Evolutionary conservation across 305 asterid genomes (phyloP), one percentile per base, ranked within the genome.

Genomic region (Solanum chacoense): DNA sequence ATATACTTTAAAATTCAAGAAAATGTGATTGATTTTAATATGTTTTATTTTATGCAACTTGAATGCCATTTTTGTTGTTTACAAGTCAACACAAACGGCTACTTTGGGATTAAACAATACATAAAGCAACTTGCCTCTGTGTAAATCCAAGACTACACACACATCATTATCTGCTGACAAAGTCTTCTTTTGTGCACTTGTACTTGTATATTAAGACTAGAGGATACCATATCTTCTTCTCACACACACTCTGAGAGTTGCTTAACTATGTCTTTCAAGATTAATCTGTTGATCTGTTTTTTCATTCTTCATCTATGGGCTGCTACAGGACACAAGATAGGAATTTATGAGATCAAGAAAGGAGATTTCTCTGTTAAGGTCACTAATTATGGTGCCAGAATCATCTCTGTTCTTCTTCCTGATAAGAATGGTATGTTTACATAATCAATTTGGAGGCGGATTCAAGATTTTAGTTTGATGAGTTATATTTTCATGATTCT

Each of bases 361-460:
- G 93, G 90, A 73, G 91, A 93, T 86, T 92, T 93, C 87, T 71
- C 88, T 28, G 16, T 93, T 35, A 93, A 88, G 84, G 85, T 93
- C 14, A 92, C 94, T 20, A 91, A 93, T 88, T 93, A 74, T 87
- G 94, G 94, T 72, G 94, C 95, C 38, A 90, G 92, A 85, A 71
- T 93, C 72, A 86, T 92, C 31, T 93, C 94, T 42, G 88, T 89
- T 29, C 37, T 91, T 69, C 93, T 92, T 55, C 94, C 94, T 32
- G 95, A 93, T 87, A 90, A 89, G 55, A 65, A 91, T 12, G 95
- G 94, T 93, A 32, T 28, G 85, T 26, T 77, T 37, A 13, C 59
- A n/a, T 36, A 77, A n/a, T 35, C 31, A 22, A 11, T 36, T 71
- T 22, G 0, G 34, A 71, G 76, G 76, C 3, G 11, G 7, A 32